Base-by-base conservation (phyloP, 148 eudicot species). In the Arctostaphylos glauca region DNA sequence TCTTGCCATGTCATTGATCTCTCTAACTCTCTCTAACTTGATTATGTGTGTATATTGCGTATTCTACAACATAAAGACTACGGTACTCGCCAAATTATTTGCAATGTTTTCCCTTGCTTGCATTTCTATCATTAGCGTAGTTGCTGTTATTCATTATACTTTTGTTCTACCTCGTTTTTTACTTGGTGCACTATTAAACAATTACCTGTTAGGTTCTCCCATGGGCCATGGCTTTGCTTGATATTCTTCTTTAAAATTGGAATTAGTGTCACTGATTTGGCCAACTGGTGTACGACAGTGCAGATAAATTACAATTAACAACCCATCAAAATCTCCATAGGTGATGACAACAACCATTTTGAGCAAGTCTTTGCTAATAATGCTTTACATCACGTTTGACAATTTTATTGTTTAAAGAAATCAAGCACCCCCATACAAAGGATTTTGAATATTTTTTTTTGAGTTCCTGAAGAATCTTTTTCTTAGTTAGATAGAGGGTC, bases 171-270 rank as follows among this genome's bases (percentile, higher is more conserved):
- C 10, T 38, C 3, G 19, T 5, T 53, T 6, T 5, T 31, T 76
- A 66, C 16, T 66, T 25, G 13, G 25, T 31, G 12, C 71, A 66
- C 4, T 23, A 25, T 66, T 15, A 18, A 78, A 38, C 38, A 52
- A 16, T 4, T 25, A 31, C 18, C 23, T 21, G 43, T 50, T 23
- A 12, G 60, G n/a, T 76, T 52, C 78, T 76, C 46, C 25, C 58
- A 23, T 76, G 58, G n/a, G n/a, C 71, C 67, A 60, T 67, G 41
- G n/a, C n/a, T n/a, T 75, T 54, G 46, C 49, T 77, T 77, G 80
- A 56, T 77, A 41, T 38, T 77, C 5, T 14, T 77, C 62, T 77
- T 77, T 58, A 14, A 8, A 23, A 25, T 31, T 53, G 62, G 53
- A 53, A 76, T 21, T n/a, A 25, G 41, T 76, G 46, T 21, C 60